A percentile compares a stretch with the other conserved stretches of the same genome.
These are phyloP conservation scores for Saccharomycopsis fibuligera DNA, from an alignment of 805 yeast species.

Conservation along the genomic window DNA sequence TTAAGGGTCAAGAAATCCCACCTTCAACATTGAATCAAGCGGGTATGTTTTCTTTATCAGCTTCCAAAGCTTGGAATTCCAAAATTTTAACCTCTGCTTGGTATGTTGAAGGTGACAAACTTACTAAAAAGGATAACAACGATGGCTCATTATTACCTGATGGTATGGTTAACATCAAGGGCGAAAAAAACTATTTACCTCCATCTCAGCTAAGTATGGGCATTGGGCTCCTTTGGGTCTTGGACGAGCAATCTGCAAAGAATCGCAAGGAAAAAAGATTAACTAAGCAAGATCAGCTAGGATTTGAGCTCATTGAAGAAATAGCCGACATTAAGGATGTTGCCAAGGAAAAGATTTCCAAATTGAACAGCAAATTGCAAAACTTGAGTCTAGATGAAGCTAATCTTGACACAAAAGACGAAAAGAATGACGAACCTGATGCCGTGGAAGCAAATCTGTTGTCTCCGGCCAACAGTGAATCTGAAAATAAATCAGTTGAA, in stretches of 20 bases:
- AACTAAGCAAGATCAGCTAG: slow-evolving; percentile 28
- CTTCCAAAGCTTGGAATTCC: slow-evolving; percentile 86
- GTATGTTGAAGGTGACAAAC: slow-evolving; percentile 66
- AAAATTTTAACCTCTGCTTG: slow-evolving; percentile 79
- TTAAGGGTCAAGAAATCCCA: slow-evolving; percentile 62
- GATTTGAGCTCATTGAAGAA: slow-evolving; percentile 27
- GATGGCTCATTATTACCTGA: slow-evolving; percentile 51
- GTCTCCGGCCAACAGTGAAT: slow-evolving; percentile 14
- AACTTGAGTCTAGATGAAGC: slow-evolving; percentile 5
- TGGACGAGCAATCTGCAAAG: slow-evolving; percentile 44
- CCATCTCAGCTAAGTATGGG: slow-evolving; percentile 90
- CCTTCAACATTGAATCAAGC: slow-evolving; percentile 89
- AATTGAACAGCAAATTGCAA: slow-evolving; percentile 4
- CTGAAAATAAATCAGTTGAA: slow-evolving; percentile 1
- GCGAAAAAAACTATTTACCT: slow-evolving; percentile 55
- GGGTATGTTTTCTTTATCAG: slow-evolving; percentile 72
- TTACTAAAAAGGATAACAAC: slow-evolving; percentile 62
- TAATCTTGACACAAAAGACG: slow-evolving; percentile 20
- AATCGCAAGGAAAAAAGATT: slow-evolving; percentile 17
- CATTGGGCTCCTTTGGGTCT: slow-evolving; percentile 70
- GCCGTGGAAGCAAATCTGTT: slow-evolving; percentile 1
- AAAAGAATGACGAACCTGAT: slow-evolving; percentile 19
- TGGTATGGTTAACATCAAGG: slow-evolving; percentile 53
- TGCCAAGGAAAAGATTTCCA: slow-evolving; percentile 19
- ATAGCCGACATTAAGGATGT: slow-evolving; percentile 28